Conservation (phyloP, 805 yeast genomes). For the Candida gorgasii region DNA sequence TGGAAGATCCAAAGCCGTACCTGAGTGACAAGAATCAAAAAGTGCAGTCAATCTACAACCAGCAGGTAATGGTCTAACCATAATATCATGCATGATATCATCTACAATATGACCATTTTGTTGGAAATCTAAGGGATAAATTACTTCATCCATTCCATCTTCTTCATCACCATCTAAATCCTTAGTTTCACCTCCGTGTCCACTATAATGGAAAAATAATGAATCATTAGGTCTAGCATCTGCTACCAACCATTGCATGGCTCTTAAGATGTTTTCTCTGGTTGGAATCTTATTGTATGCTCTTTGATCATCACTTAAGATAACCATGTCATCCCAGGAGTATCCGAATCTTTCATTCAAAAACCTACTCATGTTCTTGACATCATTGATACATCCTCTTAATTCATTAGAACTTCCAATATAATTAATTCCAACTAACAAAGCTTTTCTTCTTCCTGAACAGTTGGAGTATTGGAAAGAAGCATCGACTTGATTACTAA, state of each 20-base stretch:
- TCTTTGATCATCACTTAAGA: conserved; percentile 38
- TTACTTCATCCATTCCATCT: conserved; percentile 36
- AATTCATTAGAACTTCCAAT: conserved; percentile 30
- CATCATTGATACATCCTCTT: conserved; percentile 41
- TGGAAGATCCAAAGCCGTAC: conserved; percentile 42
- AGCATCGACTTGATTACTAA: conserved; percentile 35
- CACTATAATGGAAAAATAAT: conserved; percentile 39
- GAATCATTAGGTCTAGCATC: conserved; percentile 42
- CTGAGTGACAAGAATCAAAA: conserved; percentile 42
- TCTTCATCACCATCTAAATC: conserved; percentile 42
- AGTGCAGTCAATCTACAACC: conserved; percentile 42
- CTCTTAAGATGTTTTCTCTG: conserved; percentile 33
- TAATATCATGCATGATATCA: conserved; percentile 40
- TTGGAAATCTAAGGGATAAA: conserved; percentile 39
- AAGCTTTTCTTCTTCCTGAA: conserved; percentile 36
- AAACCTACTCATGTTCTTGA: conserved; percentile 36
- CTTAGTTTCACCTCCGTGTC: conserved; percentile 40
- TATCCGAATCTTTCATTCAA: conserved; percentile 32
- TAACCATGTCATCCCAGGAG: conserved; percentile 38
- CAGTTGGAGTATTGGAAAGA: conserved; percentile 42
- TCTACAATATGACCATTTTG: conserved; percentile 34
- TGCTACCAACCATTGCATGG: conserved; percentile 41
- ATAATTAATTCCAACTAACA: conserved; percentile 39
- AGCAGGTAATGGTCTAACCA: conserved; percentile 37
- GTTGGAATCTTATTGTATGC: conserved; percentile 33